Evolutionary conservation across 768 basidiomycete species (phyloP).

Genomic region (Lactarius indigo): DNA sequence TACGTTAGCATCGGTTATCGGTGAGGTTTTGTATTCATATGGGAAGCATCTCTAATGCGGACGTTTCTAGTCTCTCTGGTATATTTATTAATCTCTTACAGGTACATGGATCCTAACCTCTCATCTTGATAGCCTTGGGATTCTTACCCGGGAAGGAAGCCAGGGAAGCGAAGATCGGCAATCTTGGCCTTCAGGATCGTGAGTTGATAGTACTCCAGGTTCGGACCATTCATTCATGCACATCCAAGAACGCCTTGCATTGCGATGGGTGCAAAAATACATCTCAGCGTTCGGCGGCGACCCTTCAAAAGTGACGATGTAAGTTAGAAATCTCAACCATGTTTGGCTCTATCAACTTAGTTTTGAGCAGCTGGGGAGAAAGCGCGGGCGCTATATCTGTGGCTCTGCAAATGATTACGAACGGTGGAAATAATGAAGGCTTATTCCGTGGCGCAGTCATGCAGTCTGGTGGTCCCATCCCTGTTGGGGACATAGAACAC

Average conservation of each 20-base stretch:
- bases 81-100: neutral
- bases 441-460: constrained; percentile 45
- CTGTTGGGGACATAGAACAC: constrained; percentile 29
- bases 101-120: neutral
- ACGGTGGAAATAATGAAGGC: constrained; percentile 37
- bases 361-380: constrained; percentile 43
- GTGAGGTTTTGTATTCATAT: constrained; percentile 4
- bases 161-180: constrained; percentile 49
- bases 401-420: constrained; percentile 41
- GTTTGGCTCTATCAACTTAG: constrained; percentile 12
- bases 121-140: constrained; percentile 38
- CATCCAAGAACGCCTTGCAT: constrained; percentile 47
- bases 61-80: constrained; percentile 19
- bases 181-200: constrained; percentile 66
- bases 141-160: constrained; percentile 53
- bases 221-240: neutral
- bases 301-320: constrained; percentile 56
- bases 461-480: constrained; percentile 41
- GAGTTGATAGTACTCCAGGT: constrained; percentile 26
- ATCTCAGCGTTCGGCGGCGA: constrained; percentile 64
- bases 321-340: constrained; percentile 22
- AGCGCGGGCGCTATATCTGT: constrained; percentile 52
- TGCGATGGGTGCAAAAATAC: constrained; percentile 66
- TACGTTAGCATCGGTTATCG: constrained; percentile 32
- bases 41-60: neutral